Evolutionary conservation across 768 basidiomycete genomes (phyloP).

Genomic region (Termitomyces sp.): DNA sequence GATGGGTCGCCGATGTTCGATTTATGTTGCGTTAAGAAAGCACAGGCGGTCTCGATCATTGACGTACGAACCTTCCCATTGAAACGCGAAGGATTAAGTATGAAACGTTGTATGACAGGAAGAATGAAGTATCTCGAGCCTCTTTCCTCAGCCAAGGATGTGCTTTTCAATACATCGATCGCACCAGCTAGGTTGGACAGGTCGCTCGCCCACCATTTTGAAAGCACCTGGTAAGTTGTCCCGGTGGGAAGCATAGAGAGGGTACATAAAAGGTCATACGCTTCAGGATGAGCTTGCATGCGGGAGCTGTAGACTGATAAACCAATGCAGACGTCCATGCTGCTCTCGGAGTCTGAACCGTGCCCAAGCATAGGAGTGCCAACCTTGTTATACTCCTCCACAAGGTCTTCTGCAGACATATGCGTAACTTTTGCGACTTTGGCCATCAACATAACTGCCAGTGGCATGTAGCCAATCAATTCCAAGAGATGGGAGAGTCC

Average conservation of each 20-base stretch:
- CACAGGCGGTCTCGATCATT: slow-evolving; percentile 11
- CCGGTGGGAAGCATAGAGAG: slow-evolving; percentile 25
- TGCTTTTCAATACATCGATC: slow-evolving; percentile 1
- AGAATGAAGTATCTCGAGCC: slow-evolving; percentile 13
- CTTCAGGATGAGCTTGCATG: slow-evolving; percentile 5
- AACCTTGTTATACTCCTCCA: not conserved
- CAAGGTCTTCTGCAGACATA: not conserved
- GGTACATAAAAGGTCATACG: slow-evolving; percentile 8
- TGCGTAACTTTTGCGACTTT: slow-evolving; percentile 5
- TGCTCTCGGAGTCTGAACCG: not conserved
- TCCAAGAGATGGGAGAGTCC: slow-evolving; percentile 20
- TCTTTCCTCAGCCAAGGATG: slow-evolving; percentile 1
- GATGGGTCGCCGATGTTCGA: slow-evolving; percentile 9
- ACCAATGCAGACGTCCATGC: slow-evolving; percentile 9
- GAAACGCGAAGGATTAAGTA: slow-evolving; percentile 11
- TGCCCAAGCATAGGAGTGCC: slow-evolving; percentile 1
- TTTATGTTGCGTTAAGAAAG: slow-evolving; percentile 11
- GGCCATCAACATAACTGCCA: slow-evolving; percentile 32
- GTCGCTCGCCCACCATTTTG: slow-evolving; percentile 6
- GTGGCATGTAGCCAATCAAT: slow-evolving; percentile 25
- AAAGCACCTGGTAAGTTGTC: slow-evolving; percentile 8
- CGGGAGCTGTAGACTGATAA: slow-evolving; percentile 11
- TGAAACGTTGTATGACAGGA: slow-evolving; percentile 19
- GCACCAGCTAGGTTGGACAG: slow-evolving; percentile 5
- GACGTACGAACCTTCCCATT: not conserved